Evolutionary conservation across 192 early-diverging fungal genomes (phyloP).

Genomic region (Bifiguratus adelaidae): DNA sequence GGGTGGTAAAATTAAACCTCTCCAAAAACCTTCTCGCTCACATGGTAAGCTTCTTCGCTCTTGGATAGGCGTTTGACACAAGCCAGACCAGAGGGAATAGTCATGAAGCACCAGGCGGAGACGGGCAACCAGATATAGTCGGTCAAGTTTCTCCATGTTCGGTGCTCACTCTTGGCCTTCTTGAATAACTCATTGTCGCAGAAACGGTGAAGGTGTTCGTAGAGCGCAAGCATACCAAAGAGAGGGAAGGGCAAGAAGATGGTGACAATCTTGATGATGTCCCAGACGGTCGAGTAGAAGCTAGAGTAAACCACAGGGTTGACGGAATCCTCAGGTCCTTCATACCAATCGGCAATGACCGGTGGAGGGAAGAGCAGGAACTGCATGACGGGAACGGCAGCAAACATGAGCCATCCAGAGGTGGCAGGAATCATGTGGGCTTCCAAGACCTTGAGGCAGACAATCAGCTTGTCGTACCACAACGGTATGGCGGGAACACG

Average conservation of each 20-base stretch:
- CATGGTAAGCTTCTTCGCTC: constrained; percentile 23
- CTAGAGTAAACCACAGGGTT: constrained; percentile 28
- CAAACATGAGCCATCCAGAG: constrained; percentile 46
- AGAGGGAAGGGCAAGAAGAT: constrained; percentile 28
- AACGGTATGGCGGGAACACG: constrained; percentile 13
- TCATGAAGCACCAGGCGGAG: constrained; percentile 37
- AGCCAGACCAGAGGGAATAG: constrained; percentile 29
- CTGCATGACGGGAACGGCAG: constrained; percentile 32
- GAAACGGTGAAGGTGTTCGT: constrained; percentile 27
- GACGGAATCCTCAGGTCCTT: constrained; percentile 13
- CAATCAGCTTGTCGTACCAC: constrained; percentile 22
- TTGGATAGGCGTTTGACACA: constrained; percentile 26
- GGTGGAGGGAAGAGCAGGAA: constrained; percentile 24
- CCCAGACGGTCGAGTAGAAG: constrained; percentile 26
- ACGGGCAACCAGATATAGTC: constrained; percentile 30
- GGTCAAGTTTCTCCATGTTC: constrained; percentile 19
- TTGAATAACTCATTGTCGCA: constrained; percentile 27
- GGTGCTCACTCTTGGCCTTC: constrained; percentile 19
- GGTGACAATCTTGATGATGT: constrained; percentile 25
- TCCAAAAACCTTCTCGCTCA: constrained; percentile 26
- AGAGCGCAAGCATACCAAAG: constrained; percentile 26
- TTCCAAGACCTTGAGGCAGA: constrained; percentile 31
- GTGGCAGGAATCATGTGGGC: constrained; percentile 35
- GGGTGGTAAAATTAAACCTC: too few relatives aligned
- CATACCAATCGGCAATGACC: constrained; percentile 6